phyloP scores from a whole-genome alignment of 1,284 basidiomycete species.

The Pascua guehoae region DNA sequence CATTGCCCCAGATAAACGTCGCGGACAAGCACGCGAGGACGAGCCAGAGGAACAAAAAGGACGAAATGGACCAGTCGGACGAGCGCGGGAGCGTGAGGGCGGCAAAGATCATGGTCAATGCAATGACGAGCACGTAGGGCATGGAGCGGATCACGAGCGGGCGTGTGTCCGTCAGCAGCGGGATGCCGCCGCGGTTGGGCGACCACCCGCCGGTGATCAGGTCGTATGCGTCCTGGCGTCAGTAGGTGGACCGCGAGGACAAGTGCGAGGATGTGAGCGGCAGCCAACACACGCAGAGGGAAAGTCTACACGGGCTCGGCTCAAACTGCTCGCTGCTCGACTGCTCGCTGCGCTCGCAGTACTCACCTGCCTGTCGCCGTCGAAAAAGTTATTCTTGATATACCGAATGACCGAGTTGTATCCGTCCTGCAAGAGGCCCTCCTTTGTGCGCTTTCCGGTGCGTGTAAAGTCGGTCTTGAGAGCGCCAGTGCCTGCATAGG shows the following conservation, averaged over 20 bases:
- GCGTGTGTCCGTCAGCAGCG: constrained; percentile 71
- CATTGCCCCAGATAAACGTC: constrained; percentile 68
- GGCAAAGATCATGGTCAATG: constrained; percentile 80
- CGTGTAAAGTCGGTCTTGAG: constrained; percentile 96
- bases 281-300: too few species aligned
- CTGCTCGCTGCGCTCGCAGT: too few species aligned
- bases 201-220: constrained; percentile 88
- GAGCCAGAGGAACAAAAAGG: constrained; percentile 77
- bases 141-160: constrained; percentile 80
- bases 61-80: constrained; percentile 51
- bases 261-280: too few species aligned
- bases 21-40: constrained; percentile 60
- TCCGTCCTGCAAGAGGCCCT: constrained; percentile 80
- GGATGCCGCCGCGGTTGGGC: constrained; percentile 65
- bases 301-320: too few species aligned
- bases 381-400: constrained; percentile 95
- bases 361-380: constrained; percentile 72
- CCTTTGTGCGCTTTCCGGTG: constrained; percentile 80
- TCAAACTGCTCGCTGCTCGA: too few species aligned
- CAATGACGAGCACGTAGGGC: constrained; percentile 76
- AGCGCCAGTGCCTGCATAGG: constrained; percentile 93
- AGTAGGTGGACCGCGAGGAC: not conserved
- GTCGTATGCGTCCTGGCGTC: constrained; percentile 78
- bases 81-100: constrained; percentile 77
- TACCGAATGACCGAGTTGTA: constrained; percentile 84